Conservation (phyloP, 2,329 filamentous ascomycete species). For the Epicoccum sorghinum region DNA sequence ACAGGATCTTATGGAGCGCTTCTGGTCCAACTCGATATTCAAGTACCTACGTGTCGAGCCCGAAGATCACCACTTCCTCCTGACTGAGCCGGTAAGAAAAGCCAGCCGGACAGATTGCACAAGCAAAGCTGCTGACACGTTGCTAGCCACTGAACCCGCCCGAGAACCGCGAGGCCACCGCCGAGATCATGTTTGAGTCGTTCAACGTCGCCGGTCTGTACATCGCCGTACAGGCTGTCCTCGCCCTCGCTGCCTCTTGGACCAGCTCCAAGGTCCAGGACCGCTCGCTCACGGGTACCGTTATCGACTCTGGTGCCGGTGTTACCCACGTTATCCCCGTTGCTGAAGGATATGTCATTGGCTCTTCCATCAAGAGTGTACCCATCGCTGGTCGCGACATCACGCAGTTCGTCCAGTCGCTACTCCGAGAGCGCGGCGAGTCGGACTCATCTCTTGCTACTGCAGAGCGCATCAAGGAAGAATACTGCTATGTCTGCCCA, state of each 20-base stretch:
- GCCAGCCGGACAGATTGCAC: neutral
- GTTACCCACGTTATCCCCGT: conserved; percentile 99
- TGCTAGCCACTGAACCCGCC: conserved; percentile 92
- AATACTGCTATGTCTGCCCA: conserved; percentile 97
- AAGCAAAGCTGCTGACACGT: conserved; percentile 18
- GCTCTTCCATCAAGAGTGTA: conserved; percentile 98
- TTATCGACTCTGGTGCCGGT: conserved; percentile 98
- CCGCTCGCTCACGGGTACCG: conserved; percentile 92
- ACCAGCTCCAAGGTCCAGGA: conserved; percentile 98
- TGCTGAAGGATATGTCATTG: conserved; percentile 98
- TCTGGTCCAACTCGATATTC: conserved; percentile 99
- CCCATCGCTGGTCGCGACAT: conserved; percentile 98
- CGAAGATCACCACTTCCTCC: conserved; percentile 97
- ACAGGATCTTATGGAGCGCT: conserved; percentile 98
- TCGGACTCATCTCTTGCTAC: conserved; percentile 97
- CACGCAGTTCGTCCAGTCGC: conserved; percentile 96
- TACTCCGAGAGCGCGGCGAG: conserved; percentile 94
- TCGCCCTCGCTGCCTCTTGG: conserved; percentile 96
- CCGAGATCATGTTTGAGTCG: conserved; percentile 99
- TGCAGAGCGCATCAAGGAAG: conserved; percentile 97
- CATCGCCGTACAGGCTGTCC: conserved; percentile 96
- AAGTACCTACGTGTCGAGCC: conserved; percentile 98
- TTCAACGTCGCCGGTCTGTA: conserved; percentile 99
- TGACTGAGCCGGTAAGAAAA: conserved; percentile 85
- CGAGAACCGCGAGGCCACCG: conserved; percentile 98